Percentiles rank a stretch among this genome's conserved stretches.
Conservation (phyloP, 306 rosid species). For the Gastrolobium villosum region DNA sequence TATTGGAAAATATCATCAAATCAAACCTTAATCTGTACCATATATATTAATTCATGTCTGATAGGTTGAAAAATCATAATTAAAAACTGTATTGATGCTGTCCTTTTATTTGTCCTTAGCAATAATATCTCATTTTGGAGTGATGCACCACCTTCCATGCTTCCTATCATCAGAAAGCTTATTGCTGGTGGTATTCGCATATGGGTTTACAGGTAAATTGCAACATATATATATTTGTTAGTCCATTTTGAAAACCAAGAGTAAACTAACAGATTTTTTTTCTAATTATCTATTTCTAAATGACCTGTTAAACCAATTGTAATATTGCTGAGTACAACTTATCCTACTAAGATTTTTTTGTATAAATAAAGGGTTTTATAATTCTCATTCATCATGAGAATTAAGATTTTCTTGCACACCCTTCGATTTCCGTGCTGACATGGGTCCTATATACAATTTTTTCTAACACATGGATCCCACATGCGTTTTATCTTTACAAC, state of each 20-base stretch:
- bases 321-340: not conserved
- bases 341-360: not conserved
- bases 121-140: constrained; percentile 63
- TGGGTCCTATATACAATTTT: too few species aligned
- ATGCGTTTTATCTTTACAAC: too few species aligned
- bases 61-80: not conserved
- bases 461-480: too few species aligned
- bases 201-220: constrained; percentile 79
- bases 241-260: not conserved
- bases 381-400: too few species aligned
- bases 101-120: constrained; percentile 41
- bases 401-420: too few species aligned
- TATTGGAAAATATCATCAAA: not conserved
- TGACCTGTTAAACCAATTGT: not conserved
- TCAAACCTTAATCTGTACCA: not conserved
- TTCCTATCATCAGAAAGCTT: constrained; percentile 74
- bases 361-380: too few species aligned
- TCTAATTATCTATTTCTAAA: not conserved
- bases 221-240: constrained; percentile 31
- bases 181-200: constrained; percentile 77
- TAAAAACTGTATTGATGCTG: not conserved
- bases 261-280: not conserved
- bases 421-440: too few species aligned
- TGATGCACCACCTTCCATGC: constrained; percentile 72
- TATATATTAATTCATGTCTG: not conserved